These are phyloP conservation scores for Lycium barbarum DNA, from an alignment of 257 asterid genomes.

Conservation along the genomic window DNA sequence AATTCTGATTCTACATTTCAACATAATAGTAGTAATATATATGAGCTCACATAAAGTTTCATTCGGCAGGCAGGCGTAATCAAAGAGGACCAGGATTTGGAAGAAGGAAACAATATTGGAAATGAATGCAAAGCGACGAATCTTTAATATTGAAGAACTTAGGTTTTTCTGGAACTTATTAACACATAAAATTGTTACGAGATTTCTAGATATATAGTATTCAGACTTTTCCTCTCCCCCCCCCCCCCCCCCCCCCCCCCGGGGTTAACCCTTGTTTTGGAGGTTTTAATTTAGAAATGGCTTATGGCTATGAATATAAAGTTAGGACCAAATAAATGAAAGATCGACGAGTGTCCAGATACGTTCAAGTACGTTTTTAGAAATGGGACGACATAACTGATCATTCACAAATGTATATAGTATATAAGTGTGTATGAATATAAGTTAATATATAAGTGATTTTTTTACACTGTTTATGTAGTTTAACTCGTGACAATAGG, in stretches of 20 bases:
- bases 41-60: too few relatives aligned
- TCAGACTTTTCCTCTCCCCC: too few relatives aligned
- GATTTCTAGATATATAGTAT: too few relatives aligned
- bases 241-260: too few relatives aligned
- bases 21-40: too few relatives aligned
- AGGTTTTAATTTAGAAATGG: background rate
- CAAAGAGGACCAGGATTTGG: constrained; percentile 43
- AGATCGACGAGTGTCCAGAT: background rate
- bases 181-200: too few relatives aligned
- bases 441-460: too few relatives aligned
- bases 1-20: too few relatives aligned
- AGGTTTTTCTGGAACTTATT: too few relatives aligned
- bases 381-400: background rate
- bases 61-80: background rate
- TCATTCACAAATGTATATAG: background rate
- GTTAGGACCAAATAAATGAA: background rate
- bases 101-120: constrained; percentile 44
- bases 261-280: background rate
- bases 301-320: background rate
- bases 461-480: too few relatives aligned
- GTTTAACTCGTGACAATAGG: too few relatives aligned
- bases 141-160: background rate
- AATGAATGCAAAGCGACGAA: constrained; percentile 25
- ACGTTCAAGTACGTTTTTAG: background rate
- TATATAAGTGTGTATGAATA: too few relatives aligned